Evolutionary conservation across 2,329 filamentous ascomycete genomes (phyloP), one percentile per base, ranked within the genome.

Genomic region (Penicillium sp.): DNA sequence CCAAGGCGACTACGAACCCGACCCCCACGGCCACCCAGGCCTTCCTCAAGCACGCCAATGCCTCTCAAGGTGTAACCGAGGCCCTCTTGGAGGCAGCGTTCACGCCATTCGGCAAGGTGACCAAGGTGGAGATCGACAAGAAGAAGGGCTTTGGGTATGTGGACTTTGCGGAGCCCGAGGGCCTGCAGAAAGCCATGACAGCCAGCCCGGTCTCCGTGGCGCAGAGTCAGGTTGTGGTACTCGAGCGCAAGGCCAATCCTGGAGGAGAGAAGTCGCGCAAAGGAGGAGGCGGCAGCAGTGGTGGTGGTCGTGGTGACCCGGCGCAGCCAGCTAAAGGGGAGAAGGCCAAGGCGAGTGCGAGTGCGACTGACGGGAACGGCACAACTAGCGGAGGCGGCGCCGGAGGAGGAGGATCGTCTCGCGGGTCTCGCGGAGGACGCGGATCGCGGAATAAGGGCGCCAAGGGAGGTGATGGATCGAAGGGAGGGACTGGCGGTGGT

Each of bases 121-220:
- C 86, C 0, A 90, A 88, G 67, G 91, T 97, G 19, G 94, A 97
- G 70, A 94, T 98, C 58, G 94, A 98, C 75, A 93, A 93, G 76
- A 91, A 93, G 72, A 97, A 97, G 76, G 93, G 93, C 0, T 96
- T 97, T 71, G 94, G 93, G 2, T 97, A 97, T 74, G 89, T 96
- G 42, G 91, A 97, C 65, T 98, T 97, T 79, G 85, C 86, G 10
- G 88, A 92, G 24, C 84, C 89, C 0, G 87, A 89, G 9, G 84
- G 86, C 10, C 82, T 98, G 28, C 86, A 86, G 70, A 92, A 91
- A 72, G 94, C 94, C 5, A 88, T 97, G 72, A 85, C 88, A 17
- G 91, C 91, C 13, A 96, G 92, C 72, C 92, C 91, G 0, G 85
- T 97, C 33, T 82, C 89, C 22, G 89, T 98, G 12, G 93, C 90